A percentile compares a stretch with the other conserved stretches of the same genome.
Conservation (phyloP, 345 rosid genomes). For the Abelmoschus esculentus region DNA sequence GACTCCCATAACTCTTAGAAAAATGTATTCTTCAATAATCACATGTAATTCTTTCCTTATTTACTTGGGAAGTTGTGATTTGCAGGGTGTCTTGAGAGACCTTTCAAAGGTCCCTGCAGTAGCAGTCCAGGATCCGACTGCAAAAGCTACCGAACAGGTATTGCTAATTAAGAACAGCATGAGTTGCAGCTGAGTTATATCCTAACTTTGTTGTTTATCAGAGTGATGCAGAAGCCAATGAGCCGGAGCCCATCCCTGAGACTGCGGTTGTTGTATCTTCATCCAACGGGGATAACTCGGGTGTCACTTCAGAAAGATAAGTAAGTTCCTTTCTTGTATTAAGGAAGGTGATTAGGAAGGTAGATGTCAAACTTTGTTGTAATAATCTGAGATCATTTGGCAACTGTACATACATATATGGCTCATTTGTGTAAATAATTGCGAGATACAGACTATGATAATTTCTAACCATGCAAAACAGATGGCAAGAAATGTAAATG, state of each 20-base stretch:
- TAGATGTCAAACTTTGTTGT: conserved; percentile 15
- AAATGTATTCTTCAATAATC: neutral
- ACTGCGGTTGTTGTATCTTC: neutral
- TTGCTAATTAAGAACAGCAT: neutral
- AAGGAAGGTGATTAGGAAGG: neutral
- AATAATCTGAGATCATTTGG: neutral
- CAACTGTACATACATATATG: conserved; percentile 7
- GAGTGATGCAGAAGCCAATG: conserved; percentile 21
- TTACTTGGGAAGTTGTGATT: neutral
- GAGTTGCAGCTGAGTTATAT: neutral
- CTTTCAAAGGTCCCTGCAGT: conserved; percentile 19
- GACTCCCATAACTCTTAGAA: neutral
- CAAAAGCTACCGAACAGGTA: conserved; percentile 26
- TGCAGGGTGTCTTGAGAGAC: conserved; percentile 38
- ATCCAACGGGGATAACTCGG: conserved; percentile 21
- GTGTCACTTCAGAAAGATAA: conserved; percentile 16
- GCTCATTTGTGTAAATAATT: conserved; percentile 8
- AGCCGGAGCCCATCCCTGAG: conserved; percentile 9
- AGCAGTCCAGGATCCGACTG: conserved; percentile 14
- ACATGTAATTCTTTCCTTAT: neutral
- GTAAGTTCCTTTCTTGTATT: neutral
- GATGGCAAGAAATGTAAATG: too few relatives aligned
- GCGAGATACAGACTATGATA: neutral
- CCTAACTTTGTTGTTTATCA: neutral
- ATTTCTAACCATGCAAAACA: too few relatives aligned